phyloP scores from a whole-genome alignment of 2,329 filamentous ascomycete species.

The Verticillium isaacii region DNA sequence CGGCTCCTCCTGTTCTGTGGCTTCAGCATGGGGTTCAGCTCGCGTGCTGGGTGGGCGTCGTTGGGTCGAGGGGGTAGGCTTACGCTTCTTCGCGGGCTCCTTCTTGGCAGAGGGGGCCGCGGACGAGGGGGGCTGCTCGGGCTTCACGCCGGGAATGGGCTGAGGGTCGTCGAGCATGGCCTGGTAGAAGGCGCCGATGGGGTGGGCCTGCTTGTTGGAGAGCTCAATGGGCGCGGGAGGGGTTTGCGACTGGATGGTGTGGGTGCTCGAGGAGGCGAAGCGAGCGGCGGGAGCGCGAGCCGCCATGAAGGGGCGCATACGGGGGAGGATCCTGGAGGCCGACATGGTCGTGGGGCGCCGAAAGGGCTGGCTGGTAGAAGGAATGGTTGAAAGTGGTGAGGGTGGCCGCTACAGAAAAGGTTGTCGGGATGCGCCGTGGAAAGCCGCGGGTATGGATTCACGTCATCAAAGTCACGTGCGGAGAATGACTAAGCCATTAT shows the following conservation, averaged over 20 bases:
- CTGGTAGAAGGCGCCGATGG: slow-evolving; percentile 56
- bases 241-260: slow-evolving; percentile 20
- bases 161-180: slow-evolving; percentile 44
- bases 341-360: slow-evolving; percentile 16
- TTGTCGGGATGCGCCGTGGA: neutral
- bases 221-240: slow-evolving; percentile 19
- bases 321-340: slow-evolving; percentile 24
- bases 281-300: slow-evolving; percentile 15
- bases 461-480: neutral
- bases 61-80: slow-evolving; percentile 13
- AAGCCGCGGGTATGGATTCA: neutral
- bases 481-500: neutral
- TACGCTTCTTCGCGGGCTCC: slow-evolving; percentile 17
- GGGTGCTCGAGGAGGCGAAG: slow-evolving; percentile 22
- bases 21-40: slow-evolving; percentile 14
- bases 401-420: neutral
- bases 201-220: slow-evolving; percentile 33
- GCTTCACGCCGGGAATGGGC: slow-evolving; percentile 34
- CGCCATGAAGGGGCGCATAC: slow-evolving; percentile 20
- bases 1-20: slow-evolving; percentile 5
- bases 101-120: slow-evolving; percentile 8
- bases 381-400: neutral
- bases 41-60: neutral
- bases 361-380: neutral
- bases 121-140: slow-evolving; percentile 36